Base-by-base conservation (phyloP, 768 basidiomycete genomes). In the Amanita phalloides region DNA sequence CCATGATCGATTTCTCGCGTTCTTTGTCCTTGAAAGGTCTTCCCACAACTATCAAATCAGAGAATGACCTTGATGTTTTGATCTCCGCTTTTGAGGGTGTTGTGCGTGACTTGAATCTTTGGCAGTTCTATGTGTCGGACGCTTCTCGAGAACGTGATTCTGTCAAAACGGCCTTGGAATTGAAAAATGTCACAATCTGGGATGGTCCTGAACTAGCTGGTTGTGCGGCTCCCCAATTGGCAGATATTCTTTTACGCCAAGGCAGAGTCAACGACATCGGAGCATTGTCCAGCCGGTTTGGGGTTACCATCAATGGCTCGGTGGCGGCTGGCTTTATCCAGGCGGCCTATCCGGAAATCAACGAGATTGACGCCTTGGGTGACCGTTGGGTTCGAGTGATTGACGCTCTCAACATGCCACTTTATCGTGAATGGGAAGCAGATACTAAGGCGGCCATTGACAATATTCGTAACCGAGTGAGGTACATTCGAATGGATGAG, bases 121-220 rank as follows among this genome's bases (percentile, higher is more conserved):
- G 91, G 90, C 86, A 98, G 60, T 99, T 84, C 71, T 99, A 98
- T 64, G 86, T 94, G 17, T 72, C 98, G 46, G 84, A 97, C 60
- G 74, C 81, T 9, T 68, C 71, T 36, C 66, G 72, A 23, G 89
- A 94, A 64, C 80, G 76, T 56, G 71, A 70, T 11, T 69, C 73
- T 2, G 74, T 91, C 54, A 72, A 68, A 45, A 66, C 73, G 0
- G 81, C 79, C 2, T 68, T 95, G 30, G 58, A 68, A 4, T 68
- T 72, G 21, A 67, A 70, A 7, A 69, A 73, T 14, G 56, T 77
- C 28, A 65, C 68, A 11, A 53, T 70, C 4, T 94, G 92, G 90
- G 65, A 62, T 4, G 88, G 85, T 3, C 68, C 76, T 1, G 62
- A 75, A 49, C 61, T 93, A 21, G 62, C 63, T 11, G 79, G 80